Base-by-base conservation (phyloP, 305 asterid genomes). In the Plantago lanceolata region DNA sequence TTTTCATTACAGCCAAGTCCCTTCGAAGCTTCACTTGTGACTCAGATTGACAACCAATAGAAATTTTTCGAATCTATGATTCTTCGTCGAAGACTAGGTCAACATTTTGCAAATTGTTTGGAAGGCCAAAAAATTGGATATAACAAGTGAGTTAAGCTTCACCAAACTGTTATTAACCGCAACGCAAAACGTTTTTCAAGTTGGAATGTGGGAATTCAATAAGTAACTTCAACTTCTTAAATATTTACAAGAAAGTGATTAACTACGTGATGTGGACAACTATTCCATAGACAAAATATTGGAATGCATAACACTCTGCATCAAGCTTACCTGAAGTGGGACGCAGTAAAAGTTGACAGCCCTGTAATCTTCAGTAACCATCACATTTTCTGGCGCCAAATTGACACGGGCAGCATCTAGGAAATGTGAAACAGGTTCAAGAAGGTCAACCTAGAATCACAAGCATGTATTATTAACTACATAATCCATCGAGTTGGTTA, bases 381-480 rank as follows among this genome's bases (percentile, higher is more conserved):
- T 79, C 77, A 82, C 68, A 73, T 80, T 81, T 67, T 84, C 94
- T 19, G 90, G 83, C 52, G 88, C 79, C 81, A 93, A 78, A 78
- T 80, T 89, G 55, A 47, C 68, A 20, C 89, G 86, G 65, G 99
- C 99, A 68, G 95, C 71, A 59, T 87, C 94, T 61, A 93, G 80
- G 76, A 93, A 93, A 85, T 87, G 97, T 45, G 92, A 70, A 28
- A 89, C 97, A 33, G 99, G 97, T 77, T 93, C 99, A 19, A 84
- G 94, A 61, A 93, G 97, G 79, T 93, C 99, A 76, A 93, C 94
- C 97, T 91, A 82, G 68, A 79, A 64, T 21, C 12, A 53, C 19
- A 63, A 19, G 63, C 65, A 51, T 57, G 63, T 50, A 63, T 57
- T 57, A 75, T 52, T 33, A 65, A 52, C 64, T 31, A 51, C 53